These are phyloP conservation scores for Aristolochia californica DNA, from an alignment of 164 flowering plant genomes.

Conservation along the genomic window DNA sequence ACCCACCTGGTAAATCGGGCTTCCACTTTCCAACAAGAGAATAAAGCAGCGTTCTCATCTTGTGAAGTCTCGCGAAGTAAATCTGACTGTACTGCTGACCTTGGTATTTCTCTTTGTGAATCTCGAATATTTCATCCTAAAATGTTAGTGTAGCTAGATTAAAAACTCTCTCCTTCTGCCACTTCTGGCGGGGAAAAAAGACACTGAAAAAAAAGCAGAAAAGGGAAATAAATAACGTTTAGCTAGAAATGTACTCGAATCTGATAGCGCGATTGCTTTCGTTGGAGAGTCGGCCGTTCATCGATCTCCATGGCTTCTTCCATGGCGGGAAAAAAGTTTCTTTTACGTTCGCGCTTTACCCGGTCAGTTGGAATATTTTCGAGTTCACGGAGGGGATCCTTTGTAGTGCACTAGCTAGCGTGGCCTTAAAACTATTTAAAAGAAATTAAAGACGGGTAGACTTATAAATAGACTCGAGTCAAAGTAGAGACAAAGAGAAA, in stretches of 20 bases:
- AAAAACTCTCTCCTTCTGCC: too few species aligned
- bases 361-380: too few species aligned
- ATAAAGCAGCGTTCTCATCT: conserved; percentile 55
- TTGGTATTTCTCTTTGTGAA: conserved; percentile 63
- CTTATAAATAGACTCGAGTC: too few species aligned
- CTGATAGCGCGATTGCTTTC: conserved; percentile 50
- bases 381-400: too few species aligned
- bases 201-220: neutral
- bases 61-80: conserved; percentile 75
- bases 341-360: too few species aligned
- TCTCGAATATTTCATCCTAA: conserved; percentile 64
- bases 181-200: neutral
- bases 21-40: conserved; percentile 67
- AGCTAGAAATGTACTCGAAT: conserved; percentile 26
- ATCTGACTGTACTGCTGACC: conserved; percentile 98
- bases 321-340: conserved; percentile 21
- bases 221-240: neutral
- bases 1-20: conserved; percentile 63
- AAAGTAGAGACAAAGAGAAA: too few species aligned
- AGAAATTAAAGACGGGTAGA: too few species aligned
- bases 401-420: too few species aligned
- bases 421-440: too few species aligned
- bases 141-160: neutral
- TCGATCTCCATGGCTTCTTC: conserved; percentile 44
- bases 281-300: conserved; percentile 16